Conservation (phyloP, 208 protist genomes). For the Trypanosoma rangeli region DNA sequence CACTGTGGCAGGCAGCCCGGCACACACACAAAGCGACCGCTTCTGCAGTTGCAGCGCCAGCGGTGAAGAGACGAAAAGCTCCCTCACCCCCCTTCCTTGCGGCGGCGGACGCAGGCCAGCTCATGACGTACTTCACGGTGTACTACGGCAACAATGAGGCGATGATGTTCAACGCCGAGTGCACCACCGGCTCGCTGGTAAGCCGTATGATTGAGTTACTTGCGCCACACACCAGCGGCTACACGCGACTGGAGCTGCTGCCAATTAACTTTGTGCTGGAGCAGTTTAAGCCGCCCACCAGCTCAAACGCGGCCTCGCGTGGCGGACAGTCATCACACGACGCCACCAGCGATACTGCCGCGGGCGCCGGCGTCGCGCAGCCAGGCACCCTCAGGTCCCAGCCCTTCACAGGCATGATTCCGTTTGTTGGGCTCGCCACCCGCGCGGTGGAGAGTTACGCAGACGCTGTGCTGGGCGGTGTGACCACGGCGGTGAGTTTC, state of each 20-base stretch:
- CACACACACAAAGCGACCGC: too few species aligned
- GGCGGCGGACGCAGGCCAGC: not conserved
- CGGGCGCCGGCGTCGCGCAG: not conserved
- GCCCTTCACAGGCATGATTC: constrained; percentile 25
- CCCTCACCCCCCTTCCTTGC: too few species aligned
- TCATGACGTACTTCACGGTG: constrained; percentile 50
- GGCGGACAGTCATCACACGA: not conserved
- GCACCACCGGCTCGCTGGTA: constrained; percentile 45
- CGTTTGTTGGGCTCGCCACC: constrained; percentile 31
- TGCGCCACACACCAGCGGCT: constrained; percentile 17
- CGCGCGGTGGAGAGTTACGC: constrained; percentile 27
- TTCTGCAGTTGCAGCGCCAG: not conserved
- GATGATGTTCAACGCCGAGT: constrained; percentile 57
- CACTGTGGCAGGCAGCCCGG: too few species aligned
- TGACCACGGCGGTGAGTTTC: not conserved
- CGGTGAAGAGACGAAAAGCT: not conserved
- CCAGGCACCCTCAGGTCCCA: not conserved
- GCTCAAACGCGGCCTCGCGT: not conserved
- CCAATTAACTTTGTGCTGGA: constrained; percentile 52
- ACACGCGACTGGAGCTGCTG: constrained; percentile 47
- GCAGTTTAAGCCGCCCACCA: constrained; percentile 26
- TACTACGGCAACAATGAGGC: constrained; percentile 47
- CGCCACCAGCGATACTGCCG: not conserved
- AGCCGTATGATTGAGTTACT: constrained; percentile 35
- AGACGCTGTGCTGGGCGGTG: constrained; percentile 12